phyloP scores from a whole-genome alignment of 2,329 filamentous ascomycete species.

The Colletotrichum lupini region DNA sequence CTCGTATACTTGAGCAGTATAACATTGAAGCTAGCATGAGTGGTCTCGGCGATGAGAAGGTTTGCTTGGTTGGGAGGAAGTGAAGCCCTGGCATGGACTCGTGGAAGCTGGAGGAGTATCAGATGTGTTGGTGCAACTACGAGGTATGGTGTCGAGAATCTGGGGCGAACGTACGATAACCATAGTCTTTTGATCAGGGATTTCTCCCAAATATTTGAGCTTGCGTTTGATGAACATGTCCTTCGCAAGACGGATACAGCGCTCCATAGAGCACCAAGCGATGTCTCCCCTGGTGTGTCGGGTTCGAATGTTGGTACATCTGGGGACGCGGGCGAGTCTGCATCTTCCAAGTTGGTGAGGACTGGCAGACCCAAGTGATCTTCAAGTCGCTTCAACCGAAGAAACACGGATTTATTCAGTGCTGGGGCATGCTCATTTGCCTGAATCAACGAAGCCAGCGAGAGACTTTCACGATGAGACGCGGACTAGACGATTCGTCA shows the following conservation, averaged over 20 bases:
- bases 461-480: conserved; percentile 32
- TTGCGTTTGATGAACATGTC: conserved; percentile 39
- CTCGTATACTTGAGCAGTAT: conserved; percentile 52
- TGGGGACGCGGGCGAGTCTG: conserved; percentile 2
- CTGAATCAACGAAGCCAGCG: conserved; percentile 31
- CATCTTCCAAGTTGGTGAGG: conserved; percentile 35
- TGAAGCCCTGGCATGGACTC: conserved; percentile 56
- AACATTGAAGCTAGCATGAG: conserved; percentile 56
- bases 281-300: conserved; percentile 22
- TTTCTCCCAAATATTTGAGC: conserved; percentile 46
- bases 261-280: conserved; percentile 42
- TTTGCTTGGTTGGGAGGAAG: conserved; percentile 55
- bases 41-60: conserved; percentile 53
- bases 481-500: conserved; percentile 25
- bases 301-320: not conserved
- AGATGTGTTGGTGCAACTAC: not conserved
- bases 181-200: conserved; percentile 47
- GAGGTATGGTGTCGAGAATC: not conserved
- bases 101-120: conserved; percentile 48
- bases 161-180: conserved; percentile 41
- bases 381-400: conserved; percentile 41
- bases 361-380: conserved; percentile 40
- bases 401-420: conserved; percentile 36
- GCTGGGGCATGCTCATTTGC: conserved; percentile 30
- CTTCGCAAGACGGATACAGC: conserved; percentile 44